Evolutionary conservation across 139 green algal genomes (phyloP), one percentile per base, ranked within the genome.

Genomic region (Nannochloris sp.): DNA sequence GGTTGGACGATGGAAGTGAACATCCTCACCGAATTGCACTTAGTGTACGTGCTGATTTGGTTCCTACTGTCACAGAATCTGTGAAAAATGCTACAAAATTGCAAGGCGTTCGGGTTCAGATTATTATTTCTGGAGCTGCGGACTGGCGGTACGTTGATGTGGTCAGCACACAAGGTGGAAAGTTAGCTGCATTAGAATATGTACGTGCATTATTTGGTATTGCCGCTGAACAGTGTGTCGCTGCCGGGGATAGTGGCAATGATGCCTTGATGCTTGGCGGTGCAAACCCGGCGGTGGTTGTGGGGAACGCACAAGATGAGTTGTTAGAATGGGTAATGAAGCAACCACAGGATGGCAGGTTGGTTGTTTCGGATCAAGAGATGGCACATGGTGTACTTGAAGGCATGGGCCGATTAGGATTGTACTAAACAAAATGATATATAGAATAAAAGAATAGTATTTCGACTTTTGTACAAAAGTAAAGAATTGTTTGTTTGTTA

Each of bases 231-330:
- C 57, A 67, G 27, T 93, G 85, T 8, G 77, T 96, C 39, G 89
- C 91, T n/a, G 92, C 86, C 32, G 91, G 91, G 0, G 91, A 97
- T 80, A 85, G 65, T 15, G 90, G 89, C 33, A 97, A 97, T 68
- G 91, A 97, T 73, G 91, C 91, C 37, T 74, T 95, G 38, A 96
- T 97, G 91, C 79, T 97, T 31, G 78, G 77, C 37, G 69, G 72
- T 1, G 38, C 58, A 30, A 87, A 83, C 55, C 65, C 37, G 8
- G 76, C 71, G 27, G 84, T 93, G 31, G 80, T 92, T 23, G 88
- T 95, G 32, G 87, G 84, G 37, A 95, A 95, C 56, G 85, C 88
- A 27, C 87, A 95, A 74, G 65, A 71, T 3, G 83, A 85, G 69
- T 75, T 91, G 19, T 33, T 79, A n/a, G 46, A 79, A 14, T 94